Evolutionary conservation across 345 rosid genomes (phyloP).

Genomic region (Rhizophora apiculata): DNA sequence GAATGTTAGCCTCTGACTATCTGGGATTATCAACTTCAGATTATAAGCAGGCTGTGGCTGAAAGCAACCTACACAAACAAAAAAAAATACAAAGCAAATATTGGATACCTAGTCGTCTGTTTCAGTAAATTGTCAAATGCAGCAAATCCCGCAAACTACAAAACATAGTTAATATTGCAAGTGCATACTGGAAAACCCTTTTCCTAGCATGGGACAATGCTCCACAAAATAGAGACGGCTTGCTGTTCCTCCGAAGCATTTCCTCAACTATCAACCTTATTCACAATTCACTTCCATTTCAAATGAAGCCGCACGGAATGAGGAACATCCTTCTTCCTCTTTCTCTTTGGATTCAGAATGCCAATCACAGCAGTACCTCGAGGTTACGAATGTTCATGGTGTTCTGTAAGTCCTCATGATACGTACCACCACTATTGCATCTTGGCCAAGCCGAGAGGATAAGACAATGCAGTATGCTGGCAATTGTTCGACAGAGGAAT

Average conservation of each 20-base stretch:
- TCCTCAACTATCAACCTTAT: slow-evolving; percentile 13
- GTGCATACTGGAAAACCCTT: no score
- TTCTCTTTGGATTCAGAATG: slow-evolving; percentile 5
- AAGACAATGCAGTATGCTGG: slow-evolving; percentile 29
- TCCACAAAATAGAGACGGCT: not conserved
- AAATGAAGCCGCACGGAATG: not conserved
- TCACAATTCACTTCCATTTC: slow-evolving; percentile 14
- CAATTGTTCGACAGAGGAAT: slow-evolving; percentile 32
- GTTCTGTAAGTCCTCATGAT: not conserved
- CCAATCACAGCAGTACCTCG: slow-evolving; percentile 19
- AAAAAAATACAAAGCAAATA: not conserved
- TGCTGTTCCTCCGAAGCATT: slow-evolving; percentile 5
- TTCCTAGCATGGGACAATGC: no score
- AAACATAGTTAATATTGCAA: no score
- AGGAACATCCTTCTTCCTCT: slow-evolving; percentile 4
- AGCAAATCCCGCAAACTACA: not conserved
- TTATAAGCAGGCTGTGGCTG: slow-evolving; percentile 11
- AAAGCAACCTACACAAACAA: slow-evolving; percentile 3
- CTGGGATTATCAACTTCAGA: slow-evolving; percentile 1
- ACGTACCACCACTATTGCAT: slow-evolving; percentile 13
- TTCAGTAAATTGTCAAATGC: not conserved
- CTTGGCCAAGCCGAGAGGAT: slow-evolving; percentile 16
- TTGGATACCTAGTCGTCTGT: not conserved
- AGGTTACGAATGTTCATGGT: slow-evolving; percentile 14
- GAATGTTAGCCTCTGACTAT: slow-evolving; percentile 20